Evolutionary conservation across 2,329 filamentous ascomycete species (phyloP), one percentile per base, ranked within the genome.

Genomic region (Pseudocercospora pini-densiflorae): DNA sequence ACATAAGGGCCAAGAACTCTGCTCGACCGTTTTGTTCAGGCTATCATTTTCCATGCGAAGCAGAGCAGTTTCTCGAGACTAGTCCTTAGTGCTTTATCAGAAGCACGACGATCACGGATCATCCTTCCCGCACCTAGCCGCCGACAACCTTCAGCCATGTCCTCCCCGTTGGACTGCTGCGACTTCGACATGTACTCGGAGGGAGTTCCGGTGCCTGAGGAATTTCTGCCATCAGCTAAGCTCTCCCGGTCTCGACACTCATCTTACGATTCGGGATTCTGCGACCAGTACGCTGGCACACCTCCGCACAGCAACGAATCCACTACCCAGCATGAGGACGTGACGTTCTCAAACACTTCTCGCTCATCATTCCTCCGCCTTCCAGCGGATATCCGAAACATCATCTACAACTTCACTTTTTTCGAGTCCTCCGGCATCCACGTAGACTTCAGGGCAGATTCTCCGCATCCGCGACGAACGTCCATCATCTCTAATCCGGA

Each of bases 341-440:
- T 23, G n/a, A 43, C 9, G n/a, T 33, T 24, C 4, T 24, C 8
- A n/a, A 19, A 9, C 19, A 24, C 23, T 16, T 12, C 24, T 23
- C 36, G 33, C 8, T 62, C 59, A 16, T 23, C 8, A 10, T 60
- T 70, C 24, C 63, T 68, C 29, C 40, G 19, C 9, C 64, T 70
- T 3, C 68, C 68, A 5, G 45, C 64, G 12, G 68, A 68, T 21
- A 59, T 70, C 24, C 66, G 68, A 5, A 68, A 70, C 51, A 67
- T 70, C 53, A 65, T 70, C 36, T 70, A 64, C 61, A 51, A 68
- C 3, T 57, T 63, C n/a, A 64, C 68, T 7, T 68, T 70, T 33
- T 27, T 43, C 9, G 45, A 27, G 4, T 36, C 63, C n/a, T 43
- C 63, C n/a, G 68, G 64, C 19, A 60, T 70, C 14, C 36, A 63